These are phyloP conservation scores for Brassica juncea DNA, from an alignment of 345 rosid species.

Conservation along the genomic window DNA sequence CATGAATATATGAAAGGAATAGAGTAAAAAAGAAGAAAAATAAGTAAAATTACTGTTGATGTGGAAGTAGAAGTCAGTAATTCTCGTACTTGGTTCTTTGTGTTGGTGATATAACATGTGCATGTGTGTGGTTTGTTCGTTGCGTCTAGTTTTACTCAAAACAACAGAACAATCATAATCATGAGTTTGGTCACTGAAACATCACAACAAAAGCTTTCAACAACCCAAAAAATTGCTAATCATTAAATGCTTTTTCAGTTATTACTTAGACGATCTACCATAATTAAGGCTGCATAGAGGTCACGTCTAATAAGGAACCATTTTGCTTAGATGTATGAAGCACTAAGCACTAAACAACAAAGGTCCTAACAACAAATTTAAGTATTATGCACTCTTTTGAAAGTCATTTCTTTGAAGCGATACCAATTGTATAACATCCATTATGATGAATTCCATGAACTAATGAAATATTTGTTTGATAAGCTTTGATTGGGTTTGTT, in stretches of 20 bases:
- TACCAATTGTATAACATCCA: neutral
- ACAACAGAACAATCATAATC: conserved; percentile 31
- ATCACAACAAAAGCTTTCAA: conserved; percentile 34
- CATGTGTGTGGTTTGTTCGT: conserved; percentile 41
- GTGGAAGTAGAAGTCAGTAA: conserved; percentile 30
- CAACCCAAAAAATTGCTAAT: conserved; percentile 28
- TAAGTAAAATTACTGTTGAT: conserved; percentile 21
- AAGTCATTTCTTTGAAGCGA: neutral
- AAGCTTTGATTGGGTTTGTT: conserved; percentile 14
- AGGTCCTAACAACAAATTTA: neutral
- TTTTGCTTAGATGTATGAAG: neutral
- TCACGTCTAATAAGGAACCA: neutral
- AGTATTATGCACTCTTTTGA: neutral
- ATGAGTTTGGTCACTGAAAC: conserved; percentile 38
- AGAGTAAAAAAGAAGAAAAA: neutral
- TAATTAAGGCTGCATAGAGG: neutral
- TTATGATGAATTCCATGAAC: neutral
- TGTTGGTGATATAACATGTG: conserved; percentile 40
- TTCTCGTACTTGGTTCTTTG: conserved; percentile 35
- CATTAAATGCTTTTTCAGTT: conserved; percentile 19
- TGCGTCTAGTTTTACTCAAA: conserved; percentile 39
- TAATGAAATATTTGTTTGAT: conserved; percentile 4
- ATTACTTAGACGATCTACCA: conserved; percentile 19
- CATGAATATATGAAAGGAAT: conserved; percentile 1
- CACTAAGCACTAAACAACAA: neutral